Evolutionary conservation across 179 eudicot genomes (phyloP), one percentile per base, ranked within the genome.

Genomic region (Amaranthus tricolor): DNA sequence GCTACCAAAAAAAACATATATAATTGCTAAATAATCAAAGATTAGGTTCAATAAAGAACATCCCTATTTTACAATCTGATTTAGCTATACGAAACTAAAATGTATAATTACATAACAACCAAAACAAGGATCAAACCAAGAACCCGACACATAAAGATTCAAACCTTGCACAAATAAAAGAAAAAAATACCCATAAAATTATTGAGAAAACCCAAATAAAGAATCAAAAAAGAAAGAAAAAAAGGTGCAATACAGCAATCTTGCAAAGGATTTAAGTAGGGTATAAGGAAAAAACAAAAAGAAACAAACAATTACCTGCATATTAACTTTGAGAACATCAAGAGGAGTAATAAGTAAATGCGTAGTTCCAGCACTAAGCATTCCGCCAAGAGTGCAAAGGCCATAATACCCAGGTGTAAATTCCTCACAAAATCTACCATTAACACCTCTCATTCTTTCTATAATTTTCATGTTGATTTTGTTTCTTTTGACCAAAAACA

Each of bases 291-390:
- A 69, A 24, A 56, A 31, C n/a, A 54, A 55, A 48, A 73, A 73
- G 50, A 68, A 31, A 31, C 40, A 31, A 31, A 31, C 40, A 31
- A 54, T 21, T 5, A 91, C 94, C 78, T 91, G 97, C 97, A 89
- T 91, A 79, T 91, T 88, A 24, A 91, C 97, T 85, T 91, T 89
- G 53, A 91, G 88, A 63, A 91, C 97, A 86, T 91, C 97, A 71
- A 91, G 90, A 69, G 97, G 97, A 66, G 97, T 91, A 56, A 89
- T 81, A 52, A 87, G 89, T 73, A 91, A 84, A 86, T 91, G 97
- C 75, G 97, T 81, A 73, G 89, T 78, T 31, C 92, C 97, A 72
- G 94, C 90, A 78, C 97, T 83, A 64, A 91, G 74, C 92, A 88
- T 91, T 64, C 94, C 94, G 24, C 91, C 94, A 10, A 84, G 66